These are phyloP conservation scores for Penicillium sp. DNA, from an alignment of 2,329 filamentous ascomycete species.

Conservation along the genomic window DNA sequence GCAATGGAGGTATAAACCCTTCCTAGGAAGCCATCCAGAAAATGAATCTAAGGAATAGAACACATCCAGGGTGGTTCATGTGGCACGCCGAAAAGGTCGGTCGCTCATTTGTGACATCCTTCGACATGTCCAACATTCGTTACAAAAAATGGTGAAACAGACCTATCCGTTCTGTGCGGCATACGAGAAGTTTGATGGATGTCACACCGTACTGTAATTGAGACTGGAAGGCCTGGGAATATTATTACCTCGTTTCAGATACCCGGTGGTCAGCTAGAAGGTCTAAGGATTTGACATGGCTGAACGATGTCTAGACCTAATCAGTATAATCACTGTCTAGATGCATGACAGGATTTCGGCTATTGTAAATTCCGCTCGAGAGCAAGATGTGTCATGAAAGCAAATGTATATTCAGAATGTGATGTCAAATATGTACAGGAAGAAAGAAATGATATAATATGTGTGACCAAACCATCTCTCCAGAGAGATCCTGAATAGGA, in stretches of 20 bases:
- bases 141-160: neutral
- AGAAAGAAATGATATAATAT: neutral
- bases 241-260: neutral
- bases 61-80: neutral
- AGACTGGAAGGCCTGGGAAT: neutral
- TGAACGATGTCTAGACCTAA: neutral
- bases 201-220: neutral
- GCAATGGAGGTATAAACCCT: neutral
- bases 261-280: neutral
- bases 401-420: neutral
- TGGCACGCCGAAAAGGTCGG: neutral
- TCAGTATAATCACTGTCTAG: too few relatives aligned
- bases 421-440: neutral
- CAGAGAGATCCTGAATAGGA: neutral
- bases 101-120: neutral
- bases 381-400: too few relatives aligned
- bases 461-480: neutral
- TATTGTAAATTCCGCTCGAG: neutral
- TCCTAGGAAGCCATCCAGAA: too few relatives aligned
- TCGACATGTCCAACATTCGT: neutral
- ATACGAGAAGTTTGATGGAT: neutral
- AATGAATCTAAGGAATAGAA: neutral
- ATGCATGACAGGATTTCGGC: too few relatives aligned
- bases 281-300: too few relatives aligned
- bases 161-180: neutral